phyloP scores from a whole-genome alignment of 441 rosid species.

The Manihot esculenta region DNA sequence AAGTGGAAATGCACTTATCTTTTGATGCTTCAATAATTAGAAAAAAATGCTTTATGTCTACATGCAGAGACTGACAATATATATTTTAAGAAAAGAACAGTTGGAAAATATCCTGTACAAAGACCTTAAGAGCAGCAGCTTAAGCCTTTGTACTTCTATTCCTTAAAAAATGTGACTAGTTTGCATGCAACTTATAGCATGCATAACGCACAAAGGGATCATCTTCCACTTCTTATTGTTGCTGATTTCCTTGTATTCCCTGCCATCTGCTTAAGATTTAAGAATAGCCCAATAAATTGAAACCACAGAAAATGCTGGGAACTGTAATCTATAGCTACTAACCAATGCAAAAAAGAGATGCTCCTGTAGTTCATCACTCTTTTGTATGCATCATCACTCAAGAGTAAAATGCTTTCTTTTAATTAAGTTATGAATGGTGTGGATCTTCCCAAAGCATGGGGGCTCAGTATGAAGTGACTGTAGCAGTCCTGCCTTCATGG shows the following conservation, averaged over 20 bases:
- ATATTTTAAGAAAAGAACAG: too few relatives aligned
- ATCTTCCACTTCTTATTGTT: neutral
- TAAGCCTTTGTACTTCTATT: neutral
- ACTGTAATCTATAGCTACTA: neutral
- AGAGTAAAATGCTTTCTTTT: neutral
- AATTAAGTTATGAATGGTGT: neutral
- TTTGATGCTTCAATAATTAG: neutral
- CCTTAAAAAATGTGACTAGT: neutral
- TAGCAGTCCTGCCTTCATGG: neutral
- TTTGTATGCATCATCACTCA: neutral
- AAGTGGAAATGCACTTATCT: neutral
- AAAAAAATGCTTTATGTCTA: neutral
- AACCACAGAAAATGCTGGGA: neutral
- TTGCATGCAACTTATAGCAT: too few relatives aligned
- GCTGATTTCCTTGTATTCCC: too few relatives aligned
- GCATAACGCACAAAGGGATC: neutral
- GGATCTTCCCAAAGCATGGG: conserved; percentile 1
- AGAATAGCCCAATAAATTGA: neutral
- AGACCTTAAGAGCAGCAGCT: neutral
- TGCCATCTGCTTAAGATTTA: neutral
- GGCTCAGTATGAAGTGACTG: neutral
- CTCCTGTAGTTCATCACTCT: neutral
- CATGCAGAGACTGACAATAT: too few relatives aligned
- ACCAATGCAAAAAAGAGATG: neutral
- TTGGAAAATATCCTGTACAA: neutral